Conservation (phyloP, 2,329 filamentous ascomycete species). For the Epichloe coenophiala region DNA sequence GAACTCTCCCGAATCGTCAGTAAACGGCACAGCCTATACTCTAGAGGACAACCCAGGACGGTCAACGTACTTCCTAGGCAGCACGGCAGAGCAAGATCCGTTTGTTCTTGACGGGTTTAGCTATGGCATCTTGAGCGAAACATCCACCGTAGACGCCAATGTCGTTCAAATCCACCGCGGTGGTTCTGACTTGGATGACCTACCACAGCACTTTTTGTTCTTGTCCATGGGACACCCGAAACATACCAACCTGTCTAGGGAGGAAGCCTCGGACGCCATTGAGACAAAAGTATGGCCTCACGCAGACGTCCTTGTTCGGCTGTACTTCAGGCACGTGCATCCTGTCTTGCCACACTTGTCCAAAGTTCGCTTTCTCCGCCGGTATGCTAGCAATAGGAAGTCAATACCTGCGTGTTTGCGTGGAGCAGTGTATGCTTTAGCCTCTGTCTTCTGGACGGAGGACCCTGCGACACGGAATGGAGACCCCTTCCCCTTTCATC, state of each 20-base stretch:
- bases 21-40: slow-evolving; percentile 14
- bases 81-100: slow-evolving; percentile 32
- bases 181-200: slow-evolving; percentile 18
- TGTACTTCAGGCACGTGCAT: slow-evolving; percentile 33
- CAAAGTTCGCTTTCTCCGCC: slow-evolving; percentile 28
- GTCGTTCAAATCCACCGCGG: slow-evolving; percentile 29
- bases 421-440: slow-evolving; percentile 31
- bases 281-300: slow-evolving; percentile 28
- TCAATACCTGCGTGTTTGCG: slow-evolving; percentile 30
- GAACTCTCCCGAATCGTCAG: slow-evolving; percentile 5
- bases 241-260: slow-evolving; percentile 24
- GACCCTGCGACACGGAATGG: neutral
- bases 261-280: slow-evolving; percentile 26
- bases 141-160: slow-evolving; percentile 30
- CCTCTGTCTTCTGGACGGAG: slow-evolving; percentile 12
- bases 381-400: slow-evolving; percentile 23
- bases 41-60: slow-evolving; percentile 28
- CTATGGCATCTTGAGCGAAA: slow-evolving; percentile 31
- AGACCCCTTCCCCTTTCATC: slow-evolving; percentile 19
- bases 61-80: slow-evolving; percentile 32
- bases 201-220: slow-evolving; percentile 32
- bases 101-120: slow-evolving; percentile 32
- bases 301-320: slow-evolving; percentile 25
- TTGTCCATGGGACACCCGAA: slow-evolving; percentile 31
- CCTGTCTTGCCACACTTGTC: slow-evolving; percentile 29